phyloP scores from a whole-genome alignment of 2,329 filamentous ascomycete genomes.

The Hirsutella thompsonii region DNA sequence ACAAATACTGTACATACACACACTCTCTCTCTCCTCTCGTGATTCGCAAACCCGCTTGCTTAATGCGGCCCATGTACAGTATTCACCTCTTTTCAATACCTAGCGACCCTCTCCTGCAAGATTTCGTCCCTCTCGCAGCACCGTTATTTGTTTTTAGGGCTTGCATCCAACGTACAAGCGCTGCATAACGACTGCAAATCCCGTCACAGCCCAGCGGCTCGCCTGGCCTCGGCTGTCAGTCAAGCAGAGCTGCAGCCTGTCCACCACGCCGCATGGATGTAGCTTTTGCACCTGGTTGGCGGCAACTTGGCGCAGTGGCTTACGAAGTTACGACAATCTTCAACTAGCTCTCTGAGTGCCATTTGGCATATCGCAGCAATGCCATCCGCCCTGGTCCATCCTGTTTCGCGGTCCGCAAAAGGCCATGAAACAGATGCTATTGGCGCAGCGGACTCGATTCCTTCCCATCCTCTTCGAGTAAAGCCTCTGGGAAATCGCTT shows the following conservation, averaged over 20 bases:
- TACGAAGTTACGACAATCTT: too few species aligned
- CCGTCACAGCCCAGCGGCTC: background rate
- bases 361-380: background rate
- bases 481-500: slow-evolving; percentile 79
- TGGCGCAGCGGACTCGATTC: slow-evolving; percentile 35
- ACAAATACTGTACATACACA: background rate
- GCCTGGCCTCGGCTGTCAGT: background rate
- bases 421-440: too few species aligned
- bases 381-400: slow-evolving; percentile 1
- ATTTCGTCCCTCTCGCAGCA: too few species aligned
- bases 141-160: background rate
- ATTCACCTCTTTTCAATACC: too few species aligned
- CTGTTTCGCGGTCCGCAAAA: background rate
- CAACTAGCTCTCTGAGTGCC: too few species aligned
- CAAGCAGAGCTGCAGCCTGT: too few species aligned
- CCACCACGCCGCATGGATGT: too few species aligned
- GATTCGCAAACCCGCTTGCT: background rate
- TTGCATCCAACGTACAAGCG: background rate
- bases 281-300: too few species aligned
- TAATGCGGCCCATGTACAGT: too few species aligned
- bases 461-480: slow-evolving; percentile 68
- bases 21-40: background rate
- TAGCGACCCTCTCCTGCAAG: too few species aligned
- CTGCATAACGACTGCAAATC: background rate
- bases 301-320: too few species aligned